Evolutionary conservation across 192 early-diverging fungal genomes (phyloP), one percentile per base, ranked within the genome.

Genomic region (Entomortierella parvispora): DNA sequence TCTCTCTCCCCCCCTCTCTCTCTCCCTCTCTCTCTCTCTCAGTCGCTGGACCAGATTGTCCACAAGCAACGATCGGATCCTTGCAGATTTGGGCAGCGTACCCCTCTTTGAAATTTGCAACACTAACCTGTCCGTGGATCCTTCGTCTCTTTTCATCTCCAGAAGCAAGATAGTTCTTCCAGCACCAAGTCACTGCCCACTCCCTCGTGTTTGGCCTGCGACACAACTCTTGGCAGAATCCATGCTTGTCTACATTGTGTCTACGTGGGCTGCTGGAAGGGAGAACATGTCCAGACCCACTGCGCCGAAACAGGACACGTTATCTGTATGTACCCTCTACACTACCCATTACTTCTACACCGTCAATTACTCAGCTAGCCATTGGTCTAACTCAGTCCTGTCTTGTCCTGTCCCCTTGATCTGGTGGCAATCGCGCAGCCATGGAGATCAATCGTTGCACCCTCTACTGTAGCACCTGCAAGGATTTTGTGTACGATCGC

Each of bases 171-270:
- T n/a, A n/a, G n/a, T n/a, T n/a, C n/a, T n/a, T n/a, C n/a, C n/a
- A n/a, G n/a, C n/a, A n/a, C n/a, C n/a, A n/a, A n/a, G n/a, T n/a
- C n/a, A 65, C 69, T 92, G 67, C 89, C 90, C 12, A 76, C 82
- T 32, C 89, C 90, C 1, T 65, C 80, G 8, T 92, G 90, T 55
- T 61, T 70, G 18, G 63, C 78, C 6, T 92, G 90, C 60, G 81
- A 87, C n/a, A 81, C 85, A 18, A 66, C 84, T 3, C 62, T 82
- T 25, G 83, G 85, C 76, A 68, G 91, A 6, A 84, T 97, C 50
- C 94, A 96, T 69, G 91, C 85, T 5, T 97, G 96, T 62, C 79
- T 97, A 11, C 85, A 93, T 34, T 97, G 96, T 76, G 89, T 92
- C 34, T 89, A 71, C 69, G 81, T 93, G 29, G 94, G 91, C 3